These are phyloP conservation scores for Rhodotorula diobovata DNA, from an alignment of 768 basidiomycete genomes.

Conservation along the genomic window DNA sequence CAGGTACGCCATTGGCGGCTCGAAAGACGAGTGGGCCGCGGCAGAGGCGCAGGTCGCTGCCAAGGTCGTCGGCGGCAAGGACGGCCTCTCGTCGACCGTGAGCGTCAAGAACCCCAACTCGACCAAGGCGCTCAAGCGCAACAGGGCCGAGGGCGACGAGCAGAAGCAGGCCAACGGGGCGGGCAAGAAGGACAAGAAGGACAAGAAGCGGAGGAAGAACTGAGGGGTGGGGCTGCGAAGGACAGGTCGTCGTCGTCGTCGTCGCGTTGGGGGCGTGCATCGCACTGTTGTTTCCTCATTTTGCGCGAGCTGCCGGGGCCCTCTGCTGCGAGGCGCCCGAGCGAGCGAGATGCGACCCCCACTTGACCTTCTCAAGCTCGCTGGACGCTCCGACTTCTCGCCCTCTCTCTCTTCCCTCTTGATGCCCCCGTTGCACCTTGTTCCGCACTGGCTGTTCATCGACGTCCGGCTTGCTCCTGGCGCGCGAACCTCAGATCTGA, in stretches of 20 bases:
- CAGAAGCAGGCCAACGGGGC: conserved; percentile 8
- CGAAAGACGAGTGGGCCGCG: conserved; percentile 36
- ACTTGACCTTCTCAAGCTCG: too few relatives aligned
- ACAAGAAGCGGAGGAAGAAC: conserved; percentile 31
- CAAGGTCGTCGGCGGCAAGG: conserved; percentile 10
- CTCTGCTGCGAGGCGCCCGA: too few relatives aligned
- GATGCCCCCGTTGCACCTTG: too few relatives aligned
- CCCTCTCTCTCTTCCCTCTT: too few relatives aligned
- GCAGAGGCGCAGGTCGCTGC: conserved; percentile 39
- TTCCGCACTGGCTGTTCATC: too few relatives aligned
- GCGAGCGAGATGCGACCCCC: too few relatives aligned
- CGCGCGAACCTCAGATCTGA: too few relatives aligned
- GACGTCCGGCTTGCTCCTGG: too few relatives aligned
- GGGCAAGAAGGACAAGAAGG: conserved; percentile 39
- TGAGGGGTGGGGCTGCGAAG: too few relatives aligned
- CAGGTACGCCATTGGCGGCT: conserved; percentile 36
- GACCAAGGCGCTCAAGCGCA: conserved; percentile 36
- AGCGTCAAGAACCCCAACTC: conserved; percentile 40
- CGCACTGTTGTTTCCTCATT: too few relatives aligned
- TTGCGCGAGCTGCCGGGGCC: too few relatives aligned
- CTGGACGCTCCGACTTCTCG: neutral
- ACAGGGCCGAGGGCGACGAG: conserved; percentile 11
- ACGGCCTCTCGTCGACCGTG: conserved; percentile 21
- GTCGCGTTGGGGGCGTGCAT: too few relatives aligned
- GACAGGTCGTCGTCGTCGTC: neutral